A percentile compares a stretch with the other conserved stretches of the same genome.
Conservation (phyloP, 108 stramenopile species). For the Cylindrotheca closterium region DNA sequence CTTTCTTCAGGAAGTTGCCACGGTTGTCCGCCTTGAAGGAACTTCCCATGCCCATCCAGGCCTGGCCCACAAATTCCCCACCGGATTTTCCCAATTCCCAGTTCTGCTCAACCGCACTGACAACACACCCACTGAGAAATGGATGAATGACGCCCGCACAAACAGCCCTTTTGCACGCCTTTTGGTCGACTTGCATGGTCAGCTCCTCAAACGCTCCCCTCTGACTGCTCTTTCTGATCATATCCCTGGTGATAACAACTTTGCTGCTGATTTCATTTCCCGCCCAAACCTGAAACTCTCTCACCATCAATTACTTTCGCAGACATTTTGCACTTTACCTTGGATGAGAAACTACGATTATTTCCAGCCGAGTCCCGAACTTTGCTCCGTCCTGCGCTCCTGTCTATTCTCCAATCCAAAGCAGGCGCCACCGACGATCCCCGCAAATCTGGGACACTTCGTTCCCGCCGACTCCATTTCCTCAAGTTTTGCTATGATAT, state of each 20-base stretch:
- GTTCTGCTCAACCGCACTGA: background rate
- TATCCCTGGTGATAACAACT: background rate
- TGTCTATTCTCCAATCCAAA: background rate
- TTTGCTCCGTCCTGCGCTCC: slow-evolving; percentile 3
- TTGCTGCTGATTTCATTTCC: slow-evolving; percentile 1
- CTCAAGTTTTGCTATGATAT: background rate
- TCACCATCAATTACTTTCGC: background rate
- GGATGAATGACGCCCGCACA: background rate
- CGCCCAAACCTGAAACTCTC: background rate
- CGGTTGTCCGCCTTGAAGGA: background rate
- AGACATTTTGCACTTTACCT: background rate
- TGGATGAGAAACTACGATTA: background rate
- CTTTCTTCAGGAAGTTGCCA: background rate
- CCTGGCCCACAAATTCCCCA: background rate
- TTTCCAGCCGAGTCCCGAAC: slow-evolving; percentile 12
- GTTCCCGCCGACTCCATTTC: slow-evolving; percentile 10
- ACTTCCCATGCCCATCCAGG: background rate
- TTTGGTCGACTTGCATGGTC: background rate
- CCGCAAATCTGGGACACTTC: background rate
- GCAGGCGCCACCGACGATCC: background rate
- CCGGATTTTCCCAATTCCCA: background rate
- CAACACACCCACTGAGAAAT: background rate
- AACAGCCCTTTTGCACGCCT: background rate
- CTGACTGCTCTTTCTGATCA: background rate
- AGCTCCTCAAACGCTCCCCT: background rate